Conservation (phyloP, 345 rosid genomes). For the Hypericum perforatum region DNA sequence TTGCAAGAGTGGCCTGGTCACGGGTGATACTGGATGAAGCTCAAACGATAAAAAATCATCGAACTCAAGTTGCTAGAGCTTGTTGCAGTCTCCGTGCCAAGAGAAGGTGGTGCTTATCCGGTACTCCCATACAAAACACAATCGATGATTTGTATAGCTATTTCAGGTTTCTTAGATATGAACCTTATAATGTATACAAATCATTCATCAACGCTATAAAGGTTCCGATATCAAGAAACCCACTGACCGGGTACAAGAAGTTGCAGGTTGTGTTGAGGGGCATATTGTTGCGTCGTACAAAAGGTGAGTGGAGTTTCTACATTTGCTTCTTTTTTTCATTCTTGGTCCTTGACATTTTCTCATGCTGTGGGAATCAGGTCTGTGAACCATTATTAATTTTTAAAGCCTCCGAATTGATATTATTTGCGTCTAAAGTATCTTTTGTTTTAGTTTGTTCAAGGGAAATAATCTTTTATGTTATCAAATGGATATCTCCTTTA, state of each 20-base stretch:
- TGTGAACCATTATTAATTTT: too few species aligned
- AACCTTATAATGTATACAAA: conserved; percentile 65
- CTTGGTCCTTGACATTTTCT: neutral
- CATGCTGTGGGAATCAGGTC: neutral
- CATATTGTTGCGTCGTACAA: conserved; percentile 94
- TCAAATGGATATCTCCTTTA: too few species aligned
- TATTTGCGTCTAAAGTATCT: too few species aligned
- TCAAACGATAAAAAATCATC: conserved; percentile 94
- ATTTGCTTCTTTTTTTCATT: conserved; percentile 3
- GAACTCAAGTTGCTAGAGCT: conserved; percentile 97
- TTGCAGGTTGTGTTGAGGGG: conserved; percentile 81
- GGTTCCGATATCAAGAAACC: conserved; percentile 59
- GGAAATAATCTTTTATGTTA: too few species aligned
- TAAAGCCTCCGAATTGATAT: too few species aligned
- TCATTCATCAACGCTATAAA: conserved; percentile 55
- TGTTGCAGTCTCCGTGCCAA: conserved; percentile 93
- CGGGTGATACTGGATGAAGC: conserved; percentile 96
- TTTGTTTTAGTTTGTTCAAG: too few species aligned
- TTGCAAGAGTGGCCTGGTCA: conserved; percentile 73
- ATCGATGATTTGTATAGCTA: conserved; percentile 93
- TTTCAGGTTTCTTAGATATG: conserved; percentile 86
- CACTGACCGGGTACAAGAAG: conserved; percentile 77
- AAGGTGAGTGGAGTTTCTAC: conserved; percentile 46
- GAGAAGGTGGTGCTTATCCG: conserved; percentile 96
- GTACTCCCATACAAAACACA: conserved; percentile 91